Evolutionary conservation across 2,329 filamentous ascomycete genomes (phyloP).

Genomic region (Zelopaecilomyces penicillatus): DNA sequence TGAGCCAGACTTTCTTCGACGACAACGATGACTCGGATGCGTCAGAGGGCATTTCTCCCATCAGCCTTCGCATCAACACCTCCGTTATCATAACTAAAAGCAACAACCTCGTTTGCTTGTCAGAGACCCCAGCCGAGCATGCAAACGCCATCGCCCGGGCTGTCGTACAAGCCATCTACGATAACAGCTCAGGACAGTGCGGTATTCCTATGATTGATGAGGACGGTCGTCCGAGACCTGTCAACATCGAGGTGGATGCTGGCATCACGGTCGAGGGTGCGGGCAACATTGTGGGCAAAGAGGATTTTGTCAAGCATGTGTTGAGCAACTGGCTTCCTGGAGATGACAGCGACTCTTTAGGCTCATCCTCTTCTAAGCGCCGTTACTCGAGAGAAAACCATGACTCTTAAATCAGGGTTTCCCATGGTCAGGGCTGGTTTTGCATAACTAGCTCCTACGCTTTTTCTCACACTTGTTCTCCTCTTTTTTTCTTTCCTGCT

Average conservation of each 20-base stretch:
- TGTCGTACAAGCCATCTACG: slow-evolving; percentile 35
- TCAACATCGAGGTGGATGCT: slow-evolving; percentile 36
- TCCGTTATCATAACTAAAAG: slow-evolving; percentile 37
- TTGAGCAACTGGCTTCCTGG: slow-evolving; percentile 14
- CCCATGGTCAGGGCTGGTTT: too few relatives aligned
- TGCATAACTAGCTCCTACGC: background rate
- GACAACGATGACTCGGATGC: slow-evolving; percentile 14
- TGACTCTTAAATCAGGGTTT: background rate
- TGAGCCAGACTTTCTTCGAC: background rate
- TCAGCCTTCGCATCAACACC: slow-evolving; percentile 40
- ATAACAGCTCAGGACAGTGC: slow-evolving; percentile 29
- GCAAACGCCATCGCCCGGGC: slow-evolving; percentile 36
- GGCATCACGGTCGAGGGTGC: slow-evolving; percentile 36
- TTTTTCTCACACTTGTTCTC: slow-evolving; percentile 2
- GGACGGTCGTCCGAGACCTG: slow-evolving; percentile 32
- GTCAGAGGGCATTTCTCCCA: slow-evolving; percentile 24
- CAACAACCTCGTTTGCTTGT: slow-evolving; percentile 41
- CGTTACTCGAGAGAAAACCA: slow-evolving; percentile 12
- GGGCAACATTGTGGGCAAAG: slow-evolving; percentile 35
- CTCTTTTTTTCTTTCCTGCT: too few relatives aligned
- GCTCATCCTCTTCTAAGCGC: slow-evolving; percentile 14
- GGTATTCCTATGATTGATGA: slow-evolving; percentile 40
- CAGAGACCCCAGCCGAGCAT: slow-evolving; percentile 28
- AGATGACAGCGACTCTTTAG: slow-evolving; percentile 9
- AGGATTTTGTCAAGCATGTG: slow-evolving; percentile 19